Percentiles rank a stretch among this genome's conserved stretches.
Conservation (phyloP, 202 grass and related monocot genomes). For the Musa balbisiana region DNA sequence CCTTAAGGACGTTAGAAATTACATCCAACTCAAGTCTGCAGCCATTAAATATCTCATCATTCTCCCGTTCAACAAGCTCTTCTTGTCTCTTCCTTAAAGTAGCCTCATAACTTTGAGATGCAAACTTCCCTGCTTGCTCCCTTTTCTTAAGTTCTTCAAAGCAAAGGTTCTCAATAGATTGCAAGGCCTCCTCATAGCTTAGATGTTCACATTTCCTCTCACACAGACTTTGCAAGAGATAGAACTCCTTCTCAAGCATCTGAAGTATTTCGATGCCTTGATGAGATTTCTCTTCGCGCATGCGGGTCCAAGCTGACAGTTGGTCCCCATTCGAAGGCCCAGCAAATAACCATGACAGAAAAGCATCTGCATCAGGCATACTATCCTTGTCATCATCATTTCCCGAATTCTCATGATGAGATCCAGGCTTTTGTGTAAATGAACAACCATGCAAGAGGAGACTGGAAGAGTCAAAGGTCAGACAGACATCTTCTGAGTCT, state of each 20-base stretch:
- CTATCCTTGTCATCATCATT: background rate
- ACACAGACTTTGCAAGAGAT: slow-evolving; percentile 43
- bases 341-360: slow-evolving; percentile 73
- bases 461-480: slow-evolving; percentile 43
- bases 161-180: slow-evolving; percentile 48
- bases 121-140: slow-evolving; percentile 28
- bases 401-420: slow-evolving; percentile 28
- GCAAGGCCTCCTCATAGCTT: slow-evolving; percentile 47
- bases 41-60: slow-evolving; percentile 37
- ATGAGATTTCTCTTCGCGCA: slow-evolving; percentile 42
- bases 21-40: slow-evolving; percentile 51
- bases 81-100: slow-evolving; percentile 60
- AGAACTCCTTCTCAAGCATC: slow-evolving; percentile 62
- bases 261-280: slow-evolving; percentile 37
- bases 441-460: slow-evolving; percentile 41
- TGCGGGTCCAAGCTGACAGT: slow-evolving; percentile 46
- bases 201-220: slow-evolving; percentile 67
- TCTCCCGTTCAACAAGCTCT: slow-evolving; percentile 37
- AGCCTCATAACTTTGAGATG: slow-evolving; percentile 50
- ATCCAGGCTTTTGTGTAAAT: slow-evolving; percentile 30
- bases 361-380: slow-evolving; percentile 31
- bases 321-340: slow-evolving; percentile 53
- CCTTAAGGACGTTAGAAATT: slow-evolving; percentile 60
- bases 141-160: slow-evolving; percentile 54
- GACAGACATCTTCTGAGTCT: slow-evolving; percentile 37